Percentiles rank a stretch among this genome's conserved stretches.
Evolutionary conservation across 2,329 filamentous ascomycete genomes (phyloP).

Genomic region (Pyricularia grisea): DNA sequence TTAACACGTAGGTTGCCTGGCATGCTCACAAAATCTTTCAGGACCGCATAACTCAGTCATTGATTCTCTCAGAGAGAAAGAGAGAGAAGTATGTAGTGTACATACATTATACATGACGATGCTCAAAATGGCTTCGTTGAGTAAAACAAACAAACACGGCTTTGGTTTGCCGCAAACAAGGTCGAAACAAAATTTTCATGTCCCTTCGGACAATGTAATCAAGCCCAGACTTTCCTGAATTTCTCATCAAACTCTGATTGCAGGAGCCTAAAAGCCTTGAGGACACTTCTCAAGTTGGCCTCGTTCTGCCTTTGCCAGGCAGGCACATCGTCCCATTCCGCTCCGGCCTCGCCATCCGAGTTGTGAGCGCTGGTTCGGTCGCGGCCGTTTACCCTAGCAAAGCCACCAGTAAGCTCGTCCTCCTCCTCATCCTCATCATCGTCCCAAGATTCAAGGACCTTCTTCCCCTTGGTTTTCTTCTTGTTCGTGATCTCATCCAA

Average conservation of each 20-base stretch:
- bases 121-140: not conserved
- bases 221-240: conserved; percentile 54
- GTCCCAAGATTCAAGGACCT: conserved; percentile 35
- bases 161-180: not conserved
- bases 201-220: conserved; percentile 5
- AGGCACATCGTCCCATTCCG: not conserved
- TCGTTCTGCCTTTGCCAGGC: conserved; percentile 23
- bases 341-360: not conserved
- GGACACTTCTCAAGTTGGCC: conserved; percentile 41
- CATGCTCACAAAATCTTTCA: too few relatives aligned
- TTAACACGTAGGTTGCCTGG: too few relatives aligned
- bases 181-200: not conserved
- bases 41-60: too few relatives aligned
- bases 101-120: not conserved
- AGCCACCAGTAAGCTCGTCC: conserved; percentile 34
- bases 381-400: conserved; percentile 15
- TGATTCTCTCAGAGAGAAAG: too few relatives aligned
- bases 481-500: conserved; percentile 9
- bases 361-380: not conserved
- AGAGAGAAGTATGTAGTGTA: not conserved
- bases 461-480: conserved; percentile 19
- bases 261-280: conserved; percentile 48
- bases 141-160: not conserved
- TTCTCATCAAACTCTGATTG: conserved; percentile 53
- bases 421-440: conserved; percentile 25